Percentiles rank a stretch among this genome's conserved stretches.
Conservation (phyloP, 139 green algal species). For the Volvox africanus region DNA sequence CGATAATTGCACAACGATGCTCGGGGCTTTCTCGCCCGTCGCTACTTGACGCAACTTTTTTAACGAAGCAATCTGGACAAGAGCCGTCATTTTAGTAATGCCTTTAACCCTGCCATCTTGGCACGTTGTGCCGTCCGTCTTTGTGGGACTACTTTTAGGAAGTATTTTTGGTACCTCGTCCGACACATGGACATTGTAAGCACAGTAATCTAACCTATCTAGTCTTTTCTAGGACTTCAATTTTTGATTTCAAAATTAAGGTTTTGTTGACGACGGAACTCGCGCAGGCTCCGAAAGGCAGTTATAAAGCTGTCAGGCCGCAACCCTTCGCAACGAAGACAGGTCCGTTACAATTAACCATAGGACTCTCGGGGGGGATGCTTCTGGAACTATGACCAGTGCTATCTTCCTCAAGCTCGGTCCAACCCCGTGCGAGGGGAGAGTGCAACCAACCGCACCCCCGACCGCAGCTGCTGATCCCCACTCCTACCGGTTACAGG, state of each 20-base stretch:
- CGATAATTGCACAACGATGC: no score
- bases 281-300: background rate
- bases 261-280: background rate
- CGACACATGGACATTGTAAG: conserved; percentile 13
- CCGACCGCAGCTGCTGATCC: no score
- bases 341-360: background rate
- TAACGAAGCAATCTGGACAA: background rate
- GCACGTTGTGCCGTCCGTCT: conserved; percentile 14
- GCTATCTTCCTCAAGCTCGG: no score
- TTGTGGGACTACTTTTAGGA: background rate
- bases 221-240: background rate
- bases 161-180: background rate
- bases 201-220: background rate
- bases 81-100: background rate
- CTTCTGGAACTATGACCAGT: no score
- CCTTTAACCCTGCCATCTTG: background rate
- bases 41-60: background rate
- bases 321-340: background rate
- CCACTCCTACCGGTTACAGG: background rate
- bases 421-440: no score
- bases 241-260: background rate
- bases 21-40: no score
- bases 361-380: no score
- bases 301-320: background rate
- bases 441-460: no score